Evolutionary conservation across 495 filamentous ascomycete genomes (phyloP).

Genomic region (Hypoxylon cercidicola): DNA sequence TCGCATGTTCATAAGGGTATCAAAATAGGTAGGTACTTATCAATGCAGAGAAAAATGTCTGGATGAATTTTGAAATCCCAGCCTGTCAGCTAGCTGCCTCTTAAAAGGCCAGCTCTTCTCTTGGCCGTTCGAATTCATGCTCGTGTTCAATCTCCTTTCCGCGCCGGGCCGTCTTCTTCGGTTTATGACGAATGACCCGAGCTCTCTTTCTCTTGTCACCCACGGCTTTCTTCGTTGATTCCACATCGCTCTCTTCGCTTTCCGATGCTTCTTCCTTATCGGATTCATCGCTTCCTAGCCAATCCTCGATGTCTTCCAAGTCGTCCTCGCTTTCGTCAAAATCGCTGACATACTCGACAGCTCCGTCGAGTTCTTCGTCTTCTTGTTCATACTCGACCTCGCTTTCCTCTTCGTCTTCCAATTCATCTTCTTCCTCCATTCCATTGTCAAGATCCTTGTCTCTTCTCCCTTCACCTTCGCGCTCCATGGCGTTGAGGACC

Average conservation of each 20-base stretch:
- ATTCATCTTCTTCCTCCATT: slow-evolving; percentile 82
- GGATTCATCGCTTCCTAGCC: slow-evolving; percentile 61
- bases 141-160: slow-evolving; percentile 77
- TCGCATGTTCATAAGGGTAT: slow-evolving; percentile 28
- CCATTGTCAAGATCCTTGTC: slow-evolving; percentile 90
- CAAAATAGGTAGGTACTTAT: slow-evolving; percentile 11
- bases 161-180: slow-evolving; percentile 70
- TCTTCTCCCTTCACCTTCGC: slow-evolving; percentile 80
- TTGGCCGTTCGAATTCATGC: slow-evolving; percentile 61
- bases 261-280: slow-evolving; percentile 59
- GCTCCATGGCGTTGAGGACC: slow-evolving; percentile 90
- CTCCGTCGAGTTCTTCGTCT: slow-evolving; percentile 72
- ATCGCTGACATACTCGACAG: slow-evolving; percentile 84
- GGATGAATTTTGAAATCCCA: not conserved
- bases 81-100: not conserved
- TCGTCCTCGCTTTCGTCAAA: slow-evolving; percentile 66
- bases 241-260: slow-evolving; percentile 62
- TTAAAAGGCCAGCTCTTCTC: slow-evolving; percentile 56
- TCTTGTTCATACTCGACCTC: slow-evolving; percentile 73
- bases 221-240: slow-evolving; percentile 52
- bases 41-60: slow-evolving; percentile 1
- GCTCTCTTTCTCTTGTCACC: slow-evolving; percentile 77
- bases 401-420: slow-evolving; percentile 73
- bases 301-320: slow-evolving; percentile 60
- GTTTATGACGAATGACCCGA: slow-evolving; percentile 63